Evolutionary conservation across 179 eudicot species (phyloP).

Genomic region (Spergularia azorica): DNA sequence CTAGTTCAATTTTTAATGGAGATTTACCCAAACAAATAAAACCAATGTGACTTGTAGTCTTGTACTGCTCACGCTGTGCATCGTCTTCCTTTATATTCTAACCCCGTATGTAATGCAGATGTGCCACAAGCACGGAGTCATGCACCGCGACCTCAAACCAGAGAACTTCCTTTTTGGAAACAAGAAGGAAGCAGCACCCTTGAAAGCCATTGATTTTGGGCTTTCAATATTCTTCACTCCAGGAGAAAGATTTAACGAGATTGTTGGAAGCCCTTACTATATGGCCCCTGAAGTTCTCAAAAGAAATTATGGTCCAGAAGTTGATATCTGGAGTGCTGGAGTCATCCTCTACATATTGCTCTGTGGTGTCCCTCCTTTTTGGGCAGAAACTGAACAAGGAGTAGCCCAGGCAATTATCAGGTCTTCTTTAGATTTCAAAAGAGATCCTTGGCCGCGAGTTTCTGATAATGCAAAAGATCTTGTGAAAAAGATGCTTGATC

Average conservation of each 20-base stretch:
- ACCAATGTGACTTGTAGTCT: neutral
- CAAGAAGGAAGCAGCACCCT: slow-evolving; percentile 71
- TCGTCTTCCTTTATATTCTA: neutral
- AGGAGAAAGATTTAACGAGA: slow-evolving; percentile 78
- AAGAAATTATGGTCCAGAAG: slow-evolving; percentile 83
- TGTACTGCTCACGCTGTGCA: neutral
- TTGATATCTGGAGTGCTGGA: slow-evolving; percentile 98
- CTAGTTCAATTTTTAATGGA: too few species aligned
- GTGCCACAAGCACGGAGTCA: slow-evolving; percentile 90
- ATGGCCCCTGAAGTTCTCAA: slow-evolving; percentile 96
- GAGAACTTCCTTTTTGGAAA: slow-evolving; percentile 83
- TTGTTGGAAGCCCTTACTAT: slow-evolving; percentile 93
- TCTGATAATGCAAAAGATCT: slow-evolving; percentile 88
- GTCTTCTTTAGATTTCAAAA: slow-evolving; percentile 63
- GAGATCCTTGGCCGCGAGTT: slow-evolving; percentile 95
- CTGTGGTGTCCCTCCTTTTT: slow-evolving; percentile 91
- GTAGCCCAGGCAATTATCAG: slow-evolving; percentile 84
- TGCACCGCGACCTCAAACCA: slow-evolving; percentile 91
- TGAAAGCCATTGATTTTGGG: slow-evolving; percentile 89
- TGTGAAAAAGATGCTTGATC: slow-evolving; percentile 81
- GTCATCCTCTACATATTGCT: slow-evolving; percentile 89
- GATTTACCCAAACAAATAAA: too few species aligned
- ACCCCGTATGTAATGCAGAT: slow-evolving; percentile 38
- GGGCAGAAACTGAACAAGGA: slow-evolving; percentile 98
- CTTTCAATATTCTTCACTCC: slow-evolving; percentile 83